These are phyloP conservation scores for Pythium monospermum DNA, from an alignment of 352 stramenopile species.

Conservation along the genomic window DNA sequence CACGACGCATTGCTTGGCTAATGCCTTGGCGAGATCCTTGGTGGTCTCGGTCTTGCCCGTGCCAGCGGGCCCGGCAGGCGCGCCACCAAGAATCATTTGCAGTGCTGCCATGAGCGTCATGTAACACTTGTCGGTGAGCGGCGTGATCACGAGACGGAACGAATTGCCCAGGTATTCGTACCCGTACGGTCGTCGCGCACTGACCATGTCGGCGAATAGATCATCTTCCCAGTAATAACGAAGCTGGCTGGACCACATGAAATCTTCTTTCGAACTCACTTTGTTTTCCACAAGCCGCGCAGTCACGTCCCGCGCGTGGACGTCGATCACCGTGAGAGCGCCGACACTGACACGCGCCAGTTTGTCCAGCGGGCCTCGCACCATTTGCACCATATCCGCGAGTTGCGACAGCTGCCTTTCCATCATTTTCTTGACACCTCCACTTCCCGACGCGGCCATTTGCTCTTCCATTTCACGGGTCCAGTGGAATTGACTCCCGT, in stretches of 20 bases:
- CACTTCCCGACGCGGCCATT: slow-evolving; percentile 71
- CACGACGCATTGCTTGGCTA: slow-evolving; percentile 94
- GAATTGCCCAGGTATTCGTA: slow-evolving; percentile 95
- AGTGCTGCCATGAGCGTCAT: slow-evolving; percentile 93
- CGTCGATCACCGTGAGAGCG: slow-evolving; percentile 93
- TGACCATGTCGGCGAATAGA: slow-evolving; percentile 90
- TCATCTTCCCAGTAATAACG: slow-evolving; percentile 93
- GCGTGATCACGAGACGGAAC: slow-evolving; percentile 93
- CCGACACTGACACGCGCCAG: slow-evolving; percentile 89
- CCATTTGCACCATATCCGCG: slow-evolving; percentile 94
- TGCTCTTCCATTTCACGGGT: slow-evolving; percentile 91
- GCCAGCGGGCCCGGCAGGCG: slow-evolving; percentile 88
- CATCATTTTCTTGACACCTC: slow-evolving; percentile 90
- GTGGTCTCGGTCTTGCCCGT: slow-evolving; percentile 95
- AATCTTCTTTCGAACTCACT: slow-evolving; percentile 88
- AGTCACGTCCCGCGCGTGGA: slow-evolving; percentile 92
- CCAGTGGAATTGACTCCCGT: slow-evolving; percentile 95
- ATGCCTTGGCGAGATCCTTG: slow-evolving; percentile 91
- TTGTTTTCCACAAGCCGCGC: slow-evolving; percentile 79
- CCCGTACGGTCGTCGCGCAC: slow-evolving; percentile 85
- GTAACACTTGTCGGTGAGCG: slow-evolving; percentile 95
- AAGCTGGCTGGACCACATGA: slow-evolving; percentile 93
- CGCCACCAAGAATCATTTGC: slow-evolving; percentile 93
- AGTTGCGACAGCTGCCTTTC: slow-evolving; percentile 87
- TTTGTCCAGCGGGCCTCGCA: slow-evolving; percentile 84